phyloP scores from a whole-genome alignment of 208 protist species.

The Wallacemonas collosoma region DNA sequence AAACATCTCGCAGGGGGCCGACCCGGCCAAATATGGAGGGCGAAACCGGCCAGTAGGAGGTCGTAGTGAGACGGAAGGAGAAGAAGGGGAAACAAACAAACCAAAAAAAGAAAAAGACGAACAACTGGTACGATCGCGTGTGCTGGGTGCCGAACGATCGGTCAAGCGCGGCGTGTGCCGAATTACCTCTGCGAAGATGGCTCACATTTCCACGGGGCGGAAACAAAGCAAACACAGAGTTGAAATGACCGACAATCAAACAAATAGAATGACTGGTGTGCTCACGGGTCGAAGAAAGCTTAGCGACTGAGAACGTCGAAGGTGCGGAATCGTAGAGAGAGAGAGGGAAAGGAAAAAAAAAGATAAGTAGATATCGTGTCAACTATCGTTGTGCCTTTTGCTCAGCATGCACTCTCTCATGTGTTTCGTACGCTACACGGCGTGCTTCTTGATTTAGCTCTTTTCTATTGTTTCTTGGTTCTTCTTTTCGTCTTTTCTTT shows the following conservation, averaged over 20 bases:
- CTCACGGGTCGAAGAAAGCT: too few species aligned
- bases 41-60: too few species aligned
- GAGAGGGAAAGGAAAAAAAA: background rate
- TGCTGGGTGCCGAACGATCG: too few species aligned
- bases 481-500: constrained; percentile 3
- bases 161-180: too few species aligned
- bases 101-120: background rate
- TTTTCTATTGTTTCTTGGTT: background rate
- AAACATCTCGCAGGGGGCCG: too few species aligned
- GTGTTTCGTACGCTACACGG: too few species aligned
- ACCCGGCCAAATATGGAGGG: too few species aligned
- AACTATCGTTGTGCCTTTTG: background rate
- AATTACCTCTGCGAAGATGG: too few species aligned
- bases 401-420: too few species aligned
- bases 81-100: background rate
- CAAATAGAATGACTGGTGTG: background rate
- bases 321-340: background rate
- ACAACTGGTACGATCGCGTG: background rate
- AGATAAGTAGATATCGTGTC: constrained; percentile 12
- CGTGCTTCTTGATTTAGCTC: too few species aligned
- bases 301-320: too few species aligned
- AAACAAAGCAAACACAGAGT: background rate
- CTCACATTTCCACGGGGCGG: background rate
- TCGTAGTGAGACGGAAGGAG: background rate
- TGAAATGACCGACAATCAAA: constrained; percentile 5